Conservation (phyloP, 2,329 filamentous ascomycete species). For the Xylariaceae sp. region DNA sequence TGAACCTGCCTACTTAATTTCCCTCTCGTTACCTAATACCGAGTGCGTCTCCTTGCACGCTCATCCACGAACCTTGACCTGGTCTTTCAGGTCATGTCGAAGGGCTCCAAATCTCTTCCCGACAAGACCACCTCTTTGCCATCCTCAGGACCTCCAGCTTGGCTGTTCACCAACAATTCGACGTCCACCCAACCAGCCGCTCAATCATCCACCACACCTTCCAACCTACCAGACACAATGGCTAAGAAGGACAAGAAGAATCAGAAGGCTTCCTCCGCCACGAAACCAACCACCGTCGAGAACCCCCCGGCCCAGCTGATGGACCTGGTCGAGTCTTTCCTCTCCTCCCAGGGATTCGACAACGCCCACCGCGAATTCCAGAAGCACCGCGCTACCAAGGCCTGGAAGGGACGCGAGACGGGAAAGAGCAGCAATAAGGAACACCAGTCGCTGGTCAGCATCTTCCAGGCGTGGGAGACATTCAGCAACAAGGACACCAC, state of each 20-base stretch:
- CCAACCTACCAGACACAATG: slow-evolving; percentile 14
- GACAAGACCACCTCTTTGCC: slow-evolving; percentile 14
- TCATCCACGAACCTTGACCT: slow-evolving; percentile 4
- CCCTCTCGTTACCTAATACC: not conserved
- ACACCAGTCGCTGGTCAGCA: slow-evolving; percentile 40
- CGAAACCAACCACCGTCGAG: slow-evolving; percentile 20
- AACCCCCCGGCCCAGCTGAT: slow-evolving; percentile 56
- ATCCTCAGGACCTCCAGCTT: slow-evolving; percentile 26
- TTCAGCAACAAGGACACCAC: slow-evolving; percentile 30
- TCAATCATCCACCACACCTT: slow-evolving; percentile 3
- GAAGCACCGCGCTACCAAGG: slow-evolving; percentile 54
- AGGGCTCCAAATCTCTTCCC: slow-evolving; percentile 9
- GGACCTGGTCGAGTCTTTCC: slow-evolving; percentile 60
- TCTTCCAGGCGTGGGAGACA: slow-evolving; percentile 49
- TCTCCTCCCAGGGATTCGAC: slow-evolving; percentile 60
- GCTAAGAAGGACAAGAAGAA: slow-evolving; percentile 25
- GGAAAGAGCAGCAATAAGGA: slow-evolving; percentile 26
- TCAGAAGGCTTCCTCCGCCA: slow-evolving; percentile 6
- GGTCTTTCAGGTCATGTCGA: slow-evolving; percentile 16
- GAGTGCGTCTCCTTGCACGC: not conserved
- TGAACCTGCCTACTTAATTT: too few species aligned
- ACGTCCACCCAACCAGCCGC: slow-evolving; percentile 7
- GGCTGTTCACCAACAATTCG: slow-evolving; percentile 32
- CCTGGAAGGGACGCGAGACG: slow-evolving; percentile 35
- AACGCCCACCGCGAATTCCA: slow-evolving; percentile 57